These are phyloP conservation scores for Metschnikowia matae DNA, from an alignment of 805 yeast species.

Conservation along the genomic window DNA sequence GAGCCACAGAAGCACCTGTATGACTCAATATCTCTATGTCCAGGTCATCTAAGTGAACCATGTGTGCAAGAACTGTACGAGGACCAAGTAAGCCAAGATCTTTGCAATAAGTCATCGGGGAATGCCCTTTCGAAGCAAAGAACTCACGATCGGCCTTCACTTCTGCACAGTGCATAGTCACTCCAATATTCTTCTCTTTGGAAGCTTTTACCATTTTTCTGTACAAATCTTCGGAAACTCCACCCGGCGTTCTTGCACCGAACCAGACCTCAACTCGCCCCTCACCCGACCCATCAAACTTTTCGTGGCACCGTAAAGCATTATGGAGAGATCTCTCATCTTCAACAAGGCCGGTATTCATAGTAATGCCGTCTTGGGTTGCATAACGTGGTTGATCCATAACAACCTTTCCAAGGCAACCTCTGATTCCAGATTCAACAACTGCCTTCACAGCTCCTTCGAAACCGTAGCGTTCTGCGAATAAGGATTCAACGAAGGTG, in stretches of 20 bases:
- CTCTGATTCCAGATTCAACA: constrained; percentile 15
- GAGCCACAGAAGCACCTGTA: constrained; percentile 16
- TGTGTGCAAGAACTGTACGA: constrained; percentile 15
- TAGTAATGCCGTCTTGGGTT: constrained; percentile 14
- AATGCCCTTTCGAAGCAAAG: constrained; percentile 14
- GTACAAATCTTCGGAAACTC: constrained; percentile 15
- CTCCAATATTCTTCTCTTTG: constrained; percentile 12
- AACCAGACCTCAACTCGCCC: constrained; percentile 17
- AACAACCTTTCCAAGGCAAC: constrained; percentile 16
- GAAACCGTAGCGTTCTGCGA: constrained; percentile 15
- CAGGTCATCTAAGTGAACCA: constrained; percentile 15
- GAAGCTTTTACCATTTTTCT: constrained; percentile 11
- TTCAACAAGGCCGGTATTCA: constrained; percentile 14
- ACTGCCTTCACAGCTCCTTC: constrained; percentile 15
- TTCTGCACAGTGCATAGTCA: constrained; percentile 17
- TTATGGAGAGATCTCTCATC: constrained; percentile 11
- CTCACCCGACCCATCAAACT: constrained; percentile 12
- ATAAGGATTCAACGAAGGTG: constrained; percentile 14
- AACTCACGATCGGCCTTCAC: constrained; percentile 15
- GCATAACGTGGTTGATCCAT: constrained; percentile 19
- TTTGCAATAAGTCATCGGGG: constrained; percentile 16
- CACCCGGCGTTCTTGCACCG: constrained; percentile 16
- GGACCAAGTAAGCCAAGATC: constrained; percentile 14
- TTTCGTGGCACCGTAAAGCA: constrained; percentile 9
- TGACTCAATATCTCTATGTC: constrained; percentile 10